Percentiles rank a stretch among this genome's conserved stretches.
Conservation (phyloP, 352 stramenopile species). For the Phytophthora europaea region DNA sequence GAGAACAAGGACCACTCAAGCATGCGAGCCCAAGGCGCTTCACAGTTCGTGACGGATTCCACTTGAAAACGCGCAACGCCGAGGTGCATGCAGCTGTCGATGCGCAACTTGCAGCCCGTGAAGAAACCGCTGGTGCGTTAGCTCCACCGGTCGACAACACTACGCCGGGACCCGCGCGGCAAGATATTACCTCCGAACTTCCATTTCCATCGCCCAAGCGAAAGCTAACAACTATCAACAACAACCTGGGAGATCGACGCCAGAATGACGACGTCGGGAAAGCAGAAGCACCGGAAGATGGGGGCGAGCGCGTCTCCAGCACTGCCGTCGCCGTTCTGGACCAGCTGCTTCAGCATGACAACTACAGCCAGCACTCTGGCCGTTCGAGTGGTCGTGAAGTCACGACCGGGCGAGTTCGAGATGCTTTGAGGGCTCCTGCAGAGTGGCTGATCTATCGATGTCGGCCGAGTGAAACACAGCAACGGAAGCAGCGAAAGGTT, state of each 20-base stretch:
- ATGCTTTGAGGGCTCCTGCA: conserved; percentile 43
- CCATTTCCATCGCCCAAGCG: neutral
- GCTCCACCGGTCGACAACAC: neutral
- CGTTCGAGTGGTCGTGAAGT: conserved; percentile 8
- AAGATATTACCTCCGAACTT: conserved; percentile 10
- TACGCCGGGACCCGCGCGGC: conserved; percentile 12
- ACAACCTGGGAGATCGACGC: conserved; percentile 20
- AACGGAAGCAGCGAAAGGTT: conserved; percentile 52
- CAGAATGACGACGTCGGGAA: conserved; percentile 7
- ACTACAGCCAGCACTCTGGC: conserved; percentile 1
- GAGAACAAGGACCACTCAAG: conserved; percentile 1
- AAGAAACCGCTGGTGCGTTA: conserved; percentile 3
- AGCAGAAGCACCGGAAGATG: neutral
- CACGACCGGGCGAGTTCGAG: conserved; percentile 17
- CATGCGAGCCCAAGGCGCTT: conserved; percentile 49
- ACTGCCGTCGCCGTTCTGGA: conserved; percentile 14
- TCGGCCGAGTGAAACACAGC: conserved; percentile 47
- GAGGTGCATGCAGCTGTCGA: conserved; percentile 57
- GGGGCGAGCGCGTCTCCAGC: conserved; percentile 2
- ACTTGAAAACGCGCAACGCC: conserved; percentile 69
- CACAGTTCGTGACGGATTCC: conserved; percentile 76
- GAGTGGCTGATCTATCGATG: conserved; percentile 76
- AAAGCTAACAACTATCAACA: conserved; percentile 1
- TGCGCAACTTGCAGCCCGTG: conserved; percentile 31
- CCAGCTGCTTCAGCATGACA: conserved; percentile 26